Conservation (phyloP, 495 filamentous ascomycete genomes). For the Evernia prunastri region DNA sequence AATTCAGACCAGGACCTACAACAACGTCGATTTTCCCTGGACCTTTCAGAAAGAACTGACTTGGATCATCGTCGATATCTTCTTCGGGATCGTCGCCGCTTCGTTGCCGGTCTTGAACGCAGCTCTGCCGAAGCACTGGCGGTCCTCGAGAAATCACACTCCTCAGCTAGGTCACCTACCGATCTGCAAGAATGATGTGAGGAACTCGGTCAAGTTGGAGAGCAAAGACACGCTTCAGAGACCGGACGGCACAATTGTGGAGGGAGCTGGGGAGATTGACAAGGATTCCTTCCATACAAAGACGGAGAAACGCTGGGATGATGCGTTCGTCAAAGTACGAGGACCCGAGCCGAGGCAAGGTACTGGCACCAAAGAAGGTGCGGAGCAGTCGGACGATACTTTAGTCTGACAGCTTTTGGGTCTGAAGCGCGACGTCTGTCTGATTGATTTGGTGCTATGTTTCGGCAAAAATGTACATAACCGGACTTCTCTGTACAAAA, state of each 20-base stretch:
- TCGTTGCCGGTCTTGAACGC: constrained; percentile 23
- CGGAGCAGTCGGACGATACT: not conserved
- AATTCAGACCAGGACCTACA: not conserved
- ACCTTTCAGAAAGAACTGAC: not conserved
- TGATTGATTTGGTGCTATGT: not conserved
- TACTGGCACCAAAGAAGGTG: not conserved
- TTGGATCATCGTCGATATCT: constrained; percentile 24
- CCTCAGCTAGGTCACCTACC: not conserved
- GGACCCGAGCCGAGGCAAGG: not conserved
- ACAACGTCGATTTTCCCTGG: not conserved
- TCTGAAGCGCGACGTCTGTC: not conserved
- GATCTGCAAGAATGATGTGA: not conserved
- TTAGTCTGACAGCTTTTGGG: not conserved
- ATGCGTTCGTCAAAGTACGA: constrained; percentile 7
- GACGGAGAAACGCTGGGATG: not conserved
- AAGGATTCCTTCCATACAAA: constrained; percentile 3
- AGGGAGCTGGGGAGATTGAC: not conserved
- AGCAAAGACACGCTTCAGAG: not conserved
- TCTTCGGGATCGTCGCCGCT: constrained; percentile 22
- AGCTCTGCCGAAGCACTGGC: constrained; percentile 11
- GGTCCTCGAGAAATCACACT: not conserved
- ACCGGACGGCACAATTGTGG: not conserved
- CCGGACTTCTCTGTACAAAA: not conserved
- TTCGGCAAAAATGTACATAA: not conserved
- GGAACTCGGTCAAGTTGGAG: not conserved